These are phyloP conservation scores for Penicillium griseofulvum DNA, from an alignment of 2,329 filamentous ascomycete genomes.

Conservation along the genomic window DNA sequence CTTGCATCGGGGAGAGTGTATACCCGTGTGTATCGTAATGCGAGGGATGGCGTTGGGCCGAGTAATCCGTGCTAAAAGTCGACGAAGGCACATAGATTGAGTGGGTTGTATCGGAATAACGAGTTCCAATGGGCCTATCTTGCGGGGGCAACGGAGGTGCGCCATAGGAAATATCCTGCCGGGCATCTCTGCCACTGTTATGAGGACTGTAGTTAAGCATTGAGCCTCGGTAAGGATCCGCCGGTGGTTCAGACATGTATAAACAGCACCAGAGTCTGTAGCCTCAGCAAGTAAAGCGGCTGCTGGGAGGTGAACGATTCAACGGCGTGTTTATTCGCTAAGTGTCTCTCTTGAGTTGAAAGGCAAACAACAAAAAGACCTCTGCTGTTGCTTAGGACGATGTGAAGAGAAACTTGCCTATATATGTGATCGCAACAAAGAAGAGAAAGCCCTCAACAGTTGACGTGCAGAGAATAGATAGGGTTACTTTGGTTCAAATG, in stretches of 20 bases:
- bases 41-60: slow-evolving; percentile 35
- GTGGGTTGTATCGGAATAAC: slow-evolving; percentile 34
- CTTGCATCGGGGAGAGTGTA: slow-evolving; percentile 32
- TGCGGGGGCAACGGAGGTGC: slow-evolving; percentile 40
- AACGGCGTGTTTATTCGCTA: not conserved
- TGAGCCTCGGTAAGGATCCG: slow-evolving; percentile 73
- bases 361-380: not conserved
- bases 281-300: slow-evolving; percentile 60
- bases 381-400: slow-evolving; percentile 11
- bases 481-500: not conserved
- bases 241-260: slow-evolving; percentile 70
- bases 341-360: slow-evolving; percentile 1
- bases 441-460: not conserved
- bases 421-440: not conserved
- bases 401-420: not conserved
- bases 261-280: slow-evolving; percentile 69
- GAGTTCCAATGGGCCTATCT: slow-evolving; percentile 32
- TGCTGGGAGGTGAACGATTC: slow-evolving; percentile 8
- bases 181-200: slow-evolving; percentile 58
- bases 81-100: slow-evolving; percentile 35
- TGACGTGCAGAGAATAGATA: not conserved
- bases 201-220: slow-evolving; percentile 72
- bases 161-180: slow-evolving; percentile 64
- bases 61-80: slow-evolving; percentile 34
- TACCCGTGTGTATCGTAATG: slow-evolving; percentile 31